These are phyloP conservation scores for Paralagenidium karlingii DNA, from an alignment of 352 stramenopile species.

Conservation along the genomic window DNA sequence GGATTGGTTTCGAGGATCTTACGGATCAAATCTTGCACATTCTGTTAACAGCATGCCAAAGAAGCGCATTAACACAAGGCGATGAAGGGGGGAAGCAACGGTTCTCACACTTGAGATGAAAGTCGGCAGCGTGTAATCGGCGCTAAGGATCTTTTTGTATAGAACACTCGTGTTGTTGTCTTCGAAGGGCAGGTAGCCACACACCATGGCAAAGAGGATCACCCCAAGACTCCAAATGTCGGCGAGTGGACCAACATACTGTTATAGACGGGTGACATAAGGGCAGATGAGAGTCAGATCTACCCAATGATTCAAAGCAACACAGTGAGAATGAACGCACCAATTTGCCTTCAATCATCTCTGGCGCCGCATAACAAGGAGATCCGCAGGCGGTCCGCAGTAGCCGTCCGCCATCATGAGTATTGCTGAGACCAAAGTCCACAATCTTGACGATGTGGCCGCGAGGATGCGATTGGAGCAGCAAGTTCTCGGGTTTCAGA, in stretches of 20 bases:
- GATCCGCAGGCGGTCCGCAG: constrained; percentile 85
- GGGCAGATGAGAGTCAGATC: not conserved
- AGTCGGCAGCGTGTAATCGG: constrained; percentile 72
- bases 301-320: not conserved
- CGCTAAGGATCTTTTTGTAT: constrained; percentile 89
- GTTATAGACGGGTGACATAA: not conserved
- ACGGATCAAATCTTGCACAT: constrained; percentile 66
- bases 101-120: constrained; percentile 44
- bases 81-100: not conserved
- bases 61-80: not conserved
- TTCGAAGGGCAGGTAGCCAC: constrained; percentile 86
- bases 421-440: constrained; percentile 90
- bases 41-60: constrained; percentile 5
- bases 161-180: constrained; percentile 85
- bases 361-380: constrained; percentile 86
- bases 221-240: constrained; percentile 90
- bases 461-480: constrained; percentile 57
- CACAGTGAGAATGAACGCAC: constrained; percentile 1
- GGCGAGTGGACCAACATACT: constrained; percentile 68
- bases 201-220: constrained; percentile 89
- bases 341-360: constrained; percentile 85
- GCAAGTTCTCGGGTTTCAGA: constrained; percentile 87
- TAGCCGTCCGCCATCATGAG: constrained; percentile 59
- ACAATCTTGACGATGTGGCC: constrained; percentile 78
- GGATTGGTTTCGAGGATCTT: constrained; percentile 80